Conservation (phyloP, 2,329 filamentous ascomycete species). For the Epichloe festucae region DNA sequence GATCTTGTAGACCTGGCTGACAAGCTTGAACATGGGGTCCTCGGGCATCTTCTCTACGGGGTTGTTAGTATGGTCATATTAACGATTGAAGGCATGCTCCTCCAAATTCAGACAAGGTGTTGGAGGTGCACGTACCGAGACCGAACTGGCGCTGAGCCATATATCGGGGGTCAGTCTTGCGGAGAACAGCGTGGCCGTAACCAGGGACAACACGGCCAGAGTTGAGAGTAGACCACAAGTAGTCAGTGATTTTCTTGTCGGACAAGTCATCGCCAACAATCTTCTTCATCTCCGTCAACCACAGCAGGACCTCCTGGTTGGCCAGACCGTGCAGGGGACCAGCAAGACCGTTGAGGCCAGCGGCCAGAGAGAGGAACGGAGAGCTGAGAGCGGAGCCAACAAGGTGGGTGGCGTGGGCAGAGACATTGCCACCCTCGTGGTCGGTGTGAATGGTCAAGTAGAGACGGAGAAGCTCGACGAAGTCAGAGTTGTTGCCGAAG, state of each 20-base stretch:
- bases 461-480: slow-evolving; percentile 94
- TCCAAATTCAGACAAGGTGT: background rate
- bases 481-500: slow-evolving; percentile 89
- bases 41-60: slow-evolving; percentile 66
- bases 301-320: slow-evolving; percentile 99
- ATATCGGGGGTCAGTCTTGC: slow-evolving; percentile 99
- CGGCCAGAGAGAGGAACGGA: slow-evolving; percentile 89
- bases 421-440: slow-evolving; percentile 98
- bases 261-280: slow-evolving; percentile 83
- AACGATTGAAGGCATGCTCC: background rate
- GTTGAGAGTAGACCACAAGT: slow-evolving; percentile 97
- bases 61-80: slow-evolving; percentile 12
- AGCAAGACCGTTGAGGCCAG: slow-evolving; percentile 94
- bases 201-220: slow-evolving; percentile 90
- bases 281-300: slow-evolving; percentile 99
- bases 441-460: slow-evolving; percentile 99
- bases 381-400: slow-evolving; percentile 95
- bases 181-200: slow-evolving; percentile 96
- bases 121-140: slow-evolving; percentile 33
- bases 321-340: slow-evolving; percentile 97
- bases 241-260: slow-evolving; percentile 94
- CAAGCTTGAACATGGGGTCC: slow-evolving; percentile 99
- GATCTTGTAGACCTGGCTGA: slow-evolving; percentile 99
- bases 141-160: slow-evolving; percentile 96
- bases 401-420: slow-evolving; percentile 95